Evolutionary conservation across 768 basidiomycete genomes (phyloP), one percentile per base, ranked within the genome.

Genomic region (Harrya chromipes): DNA sequence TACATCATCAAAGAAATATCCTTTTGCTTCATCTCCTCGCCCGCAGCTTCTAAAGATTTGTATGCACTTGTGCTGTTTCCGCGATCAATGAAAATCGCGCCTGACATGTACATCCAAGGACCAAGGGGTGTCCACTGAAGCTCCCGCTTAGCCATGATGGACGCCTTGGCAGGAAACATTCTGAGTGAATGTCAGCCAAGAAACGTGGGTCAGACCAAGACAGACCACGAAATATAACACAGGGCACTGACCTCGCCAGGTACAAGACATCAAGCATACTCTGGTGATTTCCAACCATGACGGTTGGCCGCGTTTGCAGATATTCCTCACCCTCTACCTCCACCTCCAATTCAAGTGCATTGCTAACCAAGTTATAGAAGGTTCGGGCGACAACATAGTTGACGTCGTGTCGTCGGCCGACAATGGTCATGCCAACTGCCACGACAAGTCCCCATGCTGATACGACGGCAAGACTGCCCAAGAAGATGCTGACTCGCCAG

Each of bases 101-200:
- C 93, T 6, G 89, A 85, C 66, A 94, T 76, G 33, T 77, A 74
- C 90, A 98, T 87, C 74, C 85, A 98, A 52, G 90, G 90, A 1
- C 95, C 95, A 14, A 98, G 78, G 2, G 97, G 97, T 1, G 82
- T 74, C 76, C 77, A 95, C 57, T 86, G 83, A 31, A 98, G 73
- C 40, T 91, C 88, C 60, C 86, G 84, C 78, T 99, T 99, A 17
- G 94, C 85, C 83, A 94, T 90, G 64, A 99, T 94, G 37, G 87
- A 80, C 6, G 90, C 78, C 54, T 80, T 79, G 57, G 79, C 79
- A 12, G 92, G 95, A 72, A 97, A 88, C 57, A 92, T 75, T 58
- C 91, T 89, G 57, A 36, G 39, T 45, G n/a, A 45, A 49, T 14
- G 21, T 31, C 31, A 54, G 38, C 33, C 46, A 43, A 43, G 38